A percentile compares a stretch with the other conserved stretches of the same genome.
phyloP scores from a whole-genome alignment of 1,284 basidiomycete genomes.

The Trichosporon sp. region DNA sequence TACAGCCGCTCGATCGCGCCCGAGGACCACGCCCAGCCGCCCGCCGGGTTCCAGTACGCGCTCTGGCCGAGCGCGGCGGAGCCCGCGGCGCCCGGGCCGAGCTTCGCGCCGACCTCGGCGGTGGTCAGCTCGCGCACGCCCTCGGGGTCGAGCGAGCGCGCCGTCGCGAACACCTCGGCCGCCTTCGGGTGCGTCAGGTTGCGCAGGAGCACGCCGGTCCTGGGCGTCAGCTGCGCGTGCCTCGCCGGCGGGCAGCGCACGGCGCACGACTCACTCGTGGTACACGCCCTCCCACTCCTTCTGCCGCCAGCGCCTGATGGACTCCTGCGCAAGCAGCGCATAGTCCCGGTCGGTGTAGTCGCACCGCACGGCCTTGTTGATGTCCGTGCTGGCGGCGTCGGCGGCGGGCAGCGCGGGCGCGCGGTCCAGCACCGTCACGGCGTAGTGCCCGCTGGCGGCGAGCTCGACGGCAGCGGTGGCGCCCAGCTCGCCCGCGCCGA shows the following conservation, averaged over 20 bases:
- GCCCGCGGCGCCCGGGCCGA: background rate
- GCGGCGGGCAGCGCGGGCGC: conserved; percentile 62
- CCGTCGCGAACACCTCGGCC: background rate
- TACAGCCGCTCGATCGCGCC: conserved; percentile 60
- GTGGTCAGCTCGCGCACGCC: background rate
- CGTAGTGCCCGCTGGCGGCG: conserved; percentile 60
- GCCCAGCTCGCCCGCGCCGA: conserved; percentile 83
- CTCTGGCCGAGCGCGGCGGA: conserved; percentile 24
- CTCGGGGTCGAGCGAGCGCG: background rate
- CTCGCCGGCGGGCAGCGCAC: background rate
- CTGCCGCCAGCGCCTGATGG: conserved; percentile 66
- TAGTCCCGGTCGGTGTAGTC: conserved; percentile 55
- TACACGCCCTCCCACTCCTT: conserved; percentile 65
- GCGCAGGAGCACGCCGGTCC: background rate
- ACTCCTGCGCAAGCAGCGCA: conserved; percentile 63
- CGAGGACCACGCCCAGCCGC: conserved; percentile 75
- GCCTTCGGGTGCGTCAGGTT: background rate
- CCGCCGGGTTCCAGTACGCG: conserved; percentile 63
- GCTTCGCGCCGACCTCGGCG: background rate
- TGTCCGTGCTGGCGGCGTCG: conserved; percentile 76
- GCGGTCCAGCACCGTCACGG: conserved; percentile 67
- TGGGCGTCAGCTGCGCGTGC: background rate
- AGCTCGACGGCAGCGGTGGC: conserved; percentile 76
- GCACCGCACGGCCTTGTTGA: conserved; percentile 66
- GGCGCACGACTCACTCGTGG: conserved; percentile 59